Evolutionary conservation across 78 protist species (phyloP).

Genomic region (Emiliania huxleyi): DNA sequence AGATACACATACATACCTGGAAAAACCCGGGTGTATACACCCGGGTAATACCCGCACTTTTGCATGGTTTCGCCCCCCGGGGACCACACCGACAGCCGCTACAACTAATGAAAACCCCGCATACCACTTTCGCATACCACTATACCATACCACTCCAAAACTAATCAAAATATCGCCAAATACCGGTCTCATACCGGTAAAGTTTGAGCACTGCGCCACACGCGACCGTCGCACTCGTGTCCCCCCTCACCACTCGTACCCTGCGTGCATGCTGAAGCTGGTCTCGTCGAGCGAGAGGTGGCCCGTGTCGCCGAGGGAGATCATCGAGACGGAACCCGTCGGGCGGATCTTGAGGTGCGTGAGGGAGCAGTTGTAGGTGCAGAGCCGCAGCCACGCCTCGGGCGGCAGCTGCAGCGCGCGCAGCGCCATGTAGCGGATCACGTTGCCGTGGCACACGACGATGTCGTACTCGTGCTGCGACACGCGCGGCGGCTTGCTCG

Average conservation of each 20-base stretch:
- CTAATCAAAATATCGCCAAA: too few relatives aligned
- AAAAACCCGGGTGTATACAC: too few relatives aligned
- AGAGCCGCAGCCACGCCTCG: constrained; percentile 46
- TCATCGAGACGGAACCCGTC: background rate
- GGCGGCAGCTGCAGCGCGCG: constrained; percentile 35
- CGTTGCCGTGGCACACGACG: constrained; percentile 51
- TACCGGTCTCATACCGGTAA: too few relatives aligned
- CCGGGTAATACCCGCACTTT: too few relatives aligned
- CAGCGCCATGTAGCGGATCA: constrained; percentile 38
- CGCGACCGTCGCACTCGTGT: too few relatives aligned
- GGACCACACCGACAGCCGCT: too few relatives aligned
- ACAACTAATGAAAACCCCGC: too few relatives aligned
- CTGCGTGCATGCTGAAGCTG: background rate
- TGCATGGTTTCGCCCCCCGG: too few relatives aligned
- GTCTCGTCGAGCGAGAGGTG: constrained; percentile 7
- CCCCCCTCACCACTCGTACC: background rate
- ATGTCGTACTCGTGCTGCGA: constrained; percentile 23
- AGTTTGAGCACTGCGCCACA: too few relatives aligned
- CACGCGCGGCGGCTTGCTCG: background rate
- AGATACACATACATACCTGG: too few relatives aligned
- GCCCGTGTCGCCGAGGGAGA: constrained; percentile 16
- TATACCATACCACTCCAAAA: too few relatives aligned
- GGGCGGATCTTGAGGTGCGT: background rate
- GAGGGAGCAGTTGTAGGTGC: background rate
- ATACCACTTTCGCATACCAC: too few relatives aligned